Percentiles rank a stretch among this genome's conserved stretches.
Evolutionary conservation across 1,139 yeast species (phyloP).

Genomic region (Wickerhamomyces sp.): DNA sequence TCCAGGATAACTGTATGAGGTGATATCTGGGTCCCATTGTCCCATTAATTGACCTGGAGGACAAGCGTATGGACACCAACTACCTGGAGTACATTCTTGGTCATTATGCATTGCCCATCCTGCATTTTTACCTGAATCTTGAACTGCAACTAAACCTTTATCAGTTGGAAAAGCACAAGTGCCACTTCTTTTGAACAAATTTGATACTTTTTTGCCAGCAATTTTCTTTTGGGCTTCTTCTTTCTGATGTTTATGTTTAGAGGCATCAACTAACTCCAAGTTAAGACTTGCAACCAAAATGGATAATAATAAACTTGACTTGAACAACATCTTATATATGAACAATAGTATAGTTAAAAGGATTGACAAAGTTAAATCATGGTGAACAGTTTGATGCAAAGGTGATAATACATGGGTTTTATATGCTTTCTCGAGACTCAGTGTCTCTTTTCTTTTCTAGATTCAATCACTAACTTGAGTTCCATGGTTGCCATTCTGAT

Average conservation of each 20-base stretch:
- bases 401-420: background rate
- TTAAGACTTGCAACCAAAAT: background rate
- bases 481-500: no score
- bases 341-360: no score
- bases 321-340: no score
- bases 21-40: constrained; percentile 67
- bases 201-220: constrained; percentile 23
- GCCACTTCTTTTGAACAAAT: constrained; percentile 29
- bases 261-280: background rate
- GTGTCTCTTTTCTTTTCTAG: background rate
- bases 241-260: constrained; percentile 16
- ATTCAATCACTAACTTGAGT: no score
- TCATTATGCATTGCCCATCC: constrained; percentile 91
- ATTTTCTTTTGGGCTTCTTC: constrained; percentile 15
- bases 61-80: constrained; percentile 86
- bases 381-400: no score
- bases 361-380: no score
- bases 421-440: background rate
- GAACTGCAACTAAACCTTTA: constrained; percentile 64
- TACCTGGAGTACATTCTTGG: constrained; percentile 66
- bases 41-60: constrained; percentile 79
- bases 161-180: constrained; percentile 67
- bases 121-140: constrained; percentile 51
- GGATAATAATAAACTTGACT: background rate
- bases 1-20: constrained; percentile 58